These are phyloP conservation scores for Pseudotulostoma volvatum DNA, from an alignment of 495 filamentous ascomycete genomes.

Conservation along the genomic window DNA sequence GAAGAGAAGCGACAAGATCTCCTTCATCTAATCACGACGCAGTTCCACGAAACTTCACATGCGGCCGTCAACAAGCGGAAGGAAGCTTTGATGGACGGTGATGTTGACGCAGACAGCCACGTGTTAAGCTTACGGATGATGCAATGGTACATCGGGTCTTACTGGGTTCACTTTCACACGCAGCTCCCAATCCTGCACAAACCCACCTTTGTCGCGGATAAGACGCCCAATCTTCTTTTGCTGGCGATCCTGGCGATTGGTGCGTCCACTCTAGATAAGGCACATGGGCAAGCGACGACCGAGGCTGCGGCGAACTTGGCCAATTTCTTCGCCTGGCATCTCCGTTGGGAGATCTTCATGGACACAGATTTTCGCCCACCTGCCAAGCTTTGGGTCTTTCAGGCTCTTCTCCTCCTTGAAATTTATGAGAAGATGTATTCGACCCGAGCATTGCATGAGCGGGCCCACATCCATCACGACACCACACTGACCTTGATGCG, in stretches of 20 bases:
- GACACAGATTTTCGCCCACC: constrained; percentile 83
- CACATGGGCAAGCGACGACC: constrained; percentile 54
- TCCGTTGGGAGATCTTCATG: constrained; percentile 86
- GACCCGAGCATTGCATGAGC: constrained; percentile 77
- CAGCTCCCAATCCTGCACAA: constrained; percentile 91
- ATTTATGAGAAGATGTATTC: constrained; percentile 96
- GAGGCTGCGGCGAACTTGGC: constrained; percentile 61
- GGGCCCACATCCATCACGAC: constrained; percentile 93
- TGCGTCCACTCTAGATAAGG: constrained; percentile 71
- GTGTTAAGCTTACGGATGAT: constrained; percentile 84
- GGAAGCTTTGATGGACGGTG: constrained; percentile 61
- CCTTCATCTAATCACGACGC: constrained; percentile 65
- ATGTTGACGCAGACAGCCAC: constrained; percentile 54
- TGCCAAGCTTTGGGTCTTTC: constrained; percentile 95
- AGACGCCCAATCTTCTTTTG: constrained; percentile 69
- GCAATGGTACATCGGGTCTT: constrained; percentile 85
- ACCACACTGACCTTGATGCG: constrained; percentile 94
- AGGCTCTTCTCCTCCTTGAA: constrained; percentile 76
- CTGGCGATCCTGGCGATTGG: constrained; percentile 90
- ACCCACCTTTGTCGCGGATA: constrained; percentile 80
- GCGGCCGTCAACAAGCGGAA: constrained; percentile 59
- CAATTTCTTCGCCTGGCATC: constrained; percentile 77
- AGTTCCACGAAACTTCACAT: constrained; percentile 69
- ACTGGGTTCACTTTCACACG: constrained; percentile 88
- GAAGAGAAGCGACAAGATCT: constrained; percentile 76